Evolutionary conservation across 495 filamentous ascomycete species (phyloP), one percentile per base, ranked within the genome.

Genomic region (Hyaloscypha variabilis): DNA sequence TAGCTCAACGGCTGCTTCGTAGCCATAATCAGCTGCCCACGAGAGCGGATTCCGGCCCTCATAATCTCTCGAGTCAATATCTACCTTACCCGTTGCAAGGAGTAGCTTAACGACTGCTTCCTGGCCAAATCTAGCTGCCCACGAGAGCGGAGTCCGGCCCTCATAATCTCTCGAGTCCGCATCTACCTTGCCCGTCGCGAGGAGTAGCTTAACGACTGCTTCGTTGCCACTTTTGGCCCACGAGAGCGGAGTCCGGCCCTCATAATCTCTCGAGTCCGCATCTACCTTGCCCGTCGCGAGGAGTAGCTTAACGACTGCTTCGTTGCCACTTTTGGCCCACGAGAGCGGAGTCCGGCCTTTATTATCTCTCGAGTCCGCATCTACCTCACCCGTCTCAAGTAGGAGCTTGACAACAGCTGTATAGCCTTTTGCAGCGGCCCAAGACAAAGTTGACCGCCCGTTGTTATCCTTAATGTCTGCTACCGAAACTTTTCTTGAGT

Each of bases 351-450:
- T 67, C 25, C 30, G 54, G 17, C 64, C 63, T 34, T 39, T 24
- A 6, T 54, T 13, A 54, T 54, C 51, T 28, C 25, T 58, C 23
- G 26, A 58, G 55, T 36, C 55, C 25, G 26, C 55, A 25, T 51
- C 59, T 24, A 50, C 64, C 24, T 49, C 39, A 28, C 63, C 63
- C 14, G 31, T 66, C 31, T 80, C 58, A 24, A 75, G 53, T 4
- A 77, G 52, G 1, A 75, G 52, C 51, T 58, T 31, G 25, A 74
- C 67, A 1, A 76, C 64, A 5, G 21, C 59, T 17, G 66, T 34
- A 46, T 72, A 60, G 11, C 72, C 73, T 28, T 65, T 60, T 13
- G 64, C 46, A 13, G 73, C 65, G 28, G 73, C 75, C 57, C 65
- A 55, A 5, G 65, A 72, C 2, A 77, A 55, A 34, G 75, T 70